phyloP scores from a whole-genome alignment of 164 flowering plant species.

The Berberis vulgaris region DNA sequence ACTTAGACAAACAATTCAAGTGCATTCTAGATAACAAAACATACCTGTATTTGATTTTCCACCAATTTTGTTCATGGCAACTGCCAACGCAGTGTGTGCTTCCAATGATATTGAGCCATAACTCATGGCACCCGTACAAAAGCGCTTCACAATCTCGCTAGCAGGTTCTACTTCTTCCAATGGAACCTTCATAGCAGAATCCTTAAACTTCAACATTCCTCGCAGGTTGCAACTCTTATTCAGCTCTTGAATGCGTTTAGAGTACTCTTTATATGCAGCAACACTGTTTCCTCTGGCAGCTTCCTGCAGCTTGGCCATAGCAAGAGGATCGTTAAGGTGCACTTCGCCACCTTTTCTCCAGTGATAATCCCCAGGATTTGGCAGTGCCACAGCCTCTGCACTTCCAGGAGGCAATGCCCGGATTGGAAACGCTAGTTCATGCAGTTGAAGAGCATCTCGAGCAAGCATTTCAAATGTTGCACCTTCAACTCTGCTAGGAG shows the following conservation, averaged over 20 bases:
- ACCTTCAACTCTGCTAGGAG: constrained; percentile 98
- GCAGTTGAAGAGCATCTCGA: constrained; percentile 71
- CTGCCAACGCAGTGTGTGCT: constrained; percentile 75
- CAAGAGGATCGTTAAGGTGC: constrained; percentile 96
- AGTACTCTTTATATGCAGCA: constrained; percentile 88
- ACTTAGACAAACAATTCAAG: neutral
- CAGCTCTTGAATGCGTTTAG: constrained; percentile 79
- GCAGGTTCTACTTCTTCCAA: constrained; percentile 95
- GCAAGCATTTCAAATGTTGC: constrained; percentile 98
- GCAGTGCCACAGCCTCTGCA: constrained; percentile 86
- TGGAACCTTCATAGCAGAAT: constrained; percentile 46
- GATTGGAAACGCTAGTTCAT: constrained; percentile 83
- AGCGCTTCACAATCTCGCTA: constrained; percentile 95
- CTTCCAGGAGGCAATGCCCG: constrained; percentile 74
- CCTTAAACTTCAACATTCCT: constrained; percentile 89
- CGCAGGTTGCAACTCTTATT: constrained; percentile 84
- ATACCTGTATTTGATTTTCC: constrained; percentile 91
- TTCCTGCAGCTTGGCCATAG: constrained; percentile 94
- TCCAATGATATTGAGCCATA: constrained; percentile 89
- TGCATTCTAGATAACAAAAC: neutral
- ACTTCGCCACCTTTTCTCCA: constrained; percentile 98
- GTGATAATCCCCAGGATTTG: constrained; percentile 97
- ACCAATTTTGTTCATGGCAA: constrained; percentile 81
- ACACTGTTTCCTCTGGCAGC: constrained; percentile 88
- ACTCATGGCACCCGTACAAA: constrained; percentile 99